phyloP scores from a whole-genome alignment of 225 moss, liverwort and hornwort species.

The Bryum argenteum region DNA sequence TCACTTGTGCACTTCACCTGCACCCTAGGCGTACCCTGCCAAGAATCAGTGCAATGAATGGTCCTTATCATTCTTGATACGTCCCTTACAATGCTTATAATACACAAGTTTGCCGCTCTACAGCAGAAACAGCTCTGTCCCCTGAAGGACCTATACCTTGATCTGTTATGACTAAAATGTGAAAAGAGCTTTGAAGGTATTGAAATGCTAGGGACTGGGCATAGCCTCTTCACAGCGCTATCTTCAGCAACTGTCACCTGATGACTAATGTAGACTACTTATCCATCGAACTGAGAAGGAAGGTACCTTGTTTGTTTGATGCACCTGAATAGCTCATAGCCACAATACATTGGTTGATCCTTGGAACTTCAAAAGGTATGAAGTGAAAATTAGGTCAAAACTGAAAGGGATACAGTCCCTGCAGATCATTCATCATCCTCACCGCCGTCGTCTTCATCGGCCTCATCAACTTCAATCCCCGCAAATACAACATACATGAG shows the following conservation, averaged over 20 bases:
- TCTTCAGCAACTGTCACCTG: conserved; percentile 32
- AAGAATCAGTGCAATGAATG: conserved; percentile 10
- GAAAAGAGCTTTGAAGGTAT: conserved; percentile 23
- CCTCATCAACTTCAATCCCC: conserved; percentile 87
- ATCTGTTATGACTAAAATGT: conserved; percentile 25
- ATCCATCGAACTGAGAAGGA: background rate
- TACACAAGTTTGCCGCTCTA: conserved; percentile 19
- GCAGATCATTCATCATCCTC: conserved; percentile 62
- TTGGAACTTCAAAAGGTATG: conserved; percentile 25
- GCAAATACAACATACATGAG: conserved; percentile 81
- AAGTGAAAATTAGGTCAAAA: conserved; percentile 47
- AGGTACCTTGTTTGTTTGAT: conserved; percentile 20
- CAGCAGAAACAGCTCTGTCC: conserved; percentile 21
- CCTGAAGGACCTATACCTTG: conserved; percentile 23
- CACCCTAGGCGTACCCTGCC: background rate
- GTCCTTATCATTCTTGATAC: conserved; percentile 17
- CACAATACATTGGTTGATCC: conserved; percentile 11
- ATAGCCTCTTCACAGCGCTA: conserved; percentile 32
- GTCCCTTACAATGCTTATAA: conserved; percentile 12
- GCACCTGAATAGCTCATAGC: conserved; percentile 8
- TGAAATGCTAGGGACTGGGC: conserved; percentile 6
- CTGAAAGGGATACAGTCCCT: conserved; percentile 26
- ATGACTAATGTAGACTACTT: background rate
- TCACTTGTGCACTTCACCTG: background rate
- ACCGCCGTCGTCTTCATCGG: conserved; percentile 60